These are phyloP conservation scores for Hygrocybe coccinea DNA, from an alignment of 768 basidiomycete genomes.

Conservation along the genomic window DNA sequence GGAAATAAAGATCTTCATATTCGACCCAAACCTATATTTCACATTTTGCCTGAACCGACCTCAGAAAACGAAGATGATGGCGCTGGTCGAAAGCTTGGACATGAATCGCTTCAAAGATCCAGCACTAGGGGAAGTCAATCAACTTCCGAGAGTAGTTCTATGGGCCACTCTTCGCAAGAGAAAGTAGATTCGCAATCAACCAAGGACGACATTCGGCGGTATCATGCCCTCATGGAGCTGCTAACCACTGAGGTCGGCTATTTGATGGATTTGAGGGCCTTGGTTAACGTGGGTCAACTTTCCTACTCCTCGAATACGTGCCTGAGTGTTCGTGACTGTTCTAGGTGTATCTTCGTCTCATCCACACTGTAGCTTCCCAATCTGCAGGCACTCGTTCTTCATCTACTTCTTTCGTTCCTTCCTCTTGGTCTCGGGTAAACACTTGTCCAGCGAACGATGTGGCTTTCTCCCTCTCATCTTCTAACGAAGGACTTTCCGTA, in stretches of 20 bases:
- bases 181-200: constrained; percentile 24
- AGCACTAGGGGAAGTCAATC: background rate
- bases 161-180: constrained; percentile 12
- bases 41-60: constrained; percentile 25
- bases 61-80: constrained; percentile 30
- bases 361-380: constrained; percentile 45
- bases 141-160: constrained; percentile 12
- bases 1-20: constrained; percentile 4
- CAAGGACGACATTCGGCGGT: constrained; percentile 49
- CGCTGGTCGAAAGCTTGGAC: constrained; percentile 9
- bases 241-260: constrained; percentile 83
- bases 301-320: background rate
- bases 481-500: background rate
- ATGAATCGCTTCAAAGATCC: background rate
- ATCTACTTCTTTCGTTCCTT: constrained; percentile 15
- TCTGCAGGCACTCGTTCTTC: constrained; percentile 11
- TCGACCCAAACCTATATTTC: constrained; percentile 31
- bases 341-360: constrained; percentile 62
- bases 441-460: background rate
- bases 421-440: constrained; percentile 42
- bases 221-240: constrained; percentile 80
- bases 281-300: constrained; percentile 59
- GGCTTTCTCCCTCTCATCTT: background rate
- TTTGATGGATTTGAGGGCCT: constrained; percentile 65
- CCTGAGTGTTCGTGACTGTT: constrained; percentile 10